Evolutionary conservation across 2,329 filamentous ascomycete species (phyloP).

Genomic region (Cladosporium oxysporum): DNA sequence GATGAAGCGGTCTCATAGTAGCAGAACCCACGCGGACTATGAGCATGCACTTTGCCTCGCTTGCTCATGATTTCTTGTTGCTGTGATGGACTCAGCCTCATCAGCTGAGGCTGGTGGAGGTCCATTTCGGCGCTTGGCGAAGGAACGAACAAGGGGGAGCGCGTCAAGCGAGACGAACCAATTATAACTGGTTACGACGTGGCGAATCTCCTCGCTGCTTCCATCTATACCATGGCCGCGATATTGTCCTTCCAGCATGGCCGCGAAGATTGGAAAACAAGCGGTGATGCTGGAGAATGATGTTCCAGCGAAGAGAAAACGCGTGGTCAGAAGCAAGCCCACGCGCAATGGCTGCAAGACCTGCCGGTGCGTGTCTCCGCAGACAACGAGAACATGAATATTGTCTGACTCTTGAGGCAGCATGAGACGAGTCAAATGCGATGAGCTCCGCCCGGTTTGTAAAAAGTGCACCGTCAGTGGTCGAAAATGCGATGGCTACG

Average conservation of each 20-base stretch:
- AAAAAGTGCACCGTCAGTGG: constrained; percentile 55
- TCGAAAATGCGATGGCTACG: constrained; percentile 57
- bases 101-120: not conserved
- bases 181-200: not conserved
- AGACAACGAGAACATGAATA: not conserved
- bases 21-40: not conserved
- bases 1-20: not conserved
- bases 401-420: constrained; percentile 33
- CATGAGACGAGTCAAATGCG: constrained; percentile 58
- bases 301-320: constrained; percentile 2
- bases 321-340: constrained; percentile 19
- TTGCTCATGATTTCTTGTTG: not conserved
- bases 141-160: not conserved
- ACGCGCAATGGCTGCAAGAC: constrained; percentile 21
- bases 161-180: not conserved
- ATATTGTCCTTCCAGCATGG: not conserved
- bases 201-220: not conserved
- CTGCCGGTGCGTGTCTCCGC: constrained; percentile 14
- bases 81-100: not conserved
- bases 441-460: constrained; percentile 54
- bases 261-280: not conserved
- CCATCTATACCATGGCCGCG: not conserved
- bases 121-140: not conserved
- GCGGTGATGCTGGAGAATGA: not conserved
- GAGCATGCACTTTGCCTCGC: not conserved